Conservation (phyloP, 345 rosid species). For the Eucalyptus erythrocorys region DNA sequence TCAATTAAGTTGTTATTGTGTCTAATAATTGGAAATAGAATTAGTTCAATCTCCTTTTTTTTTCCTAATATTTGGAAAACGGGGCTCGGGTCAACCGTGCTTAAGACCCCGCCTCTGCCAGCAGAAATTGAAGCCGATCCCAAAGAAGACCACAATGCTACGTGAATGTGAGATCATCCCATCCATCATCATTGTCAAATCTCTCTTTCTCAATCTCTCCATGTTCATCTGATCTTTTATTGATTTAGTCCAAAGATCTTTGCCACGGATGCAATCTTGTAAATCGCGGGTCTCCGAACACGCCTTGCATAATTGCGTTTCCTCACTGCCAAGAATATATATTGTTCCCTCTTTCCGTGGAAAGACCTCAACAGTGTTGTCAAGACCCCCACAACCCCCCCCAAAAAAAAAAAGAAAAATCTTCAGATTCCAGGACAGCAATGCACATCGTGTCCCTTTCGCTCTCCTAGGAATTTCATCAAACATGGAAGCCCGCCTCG, state of each 20-base stretch:
- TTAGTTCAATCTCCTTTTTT: neutral
- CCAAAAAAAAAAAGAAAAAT: neutral
- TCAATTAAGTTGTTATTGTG: neutral
- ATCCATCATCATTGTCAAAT: neutral
- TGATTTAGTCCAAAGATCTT: neutral
- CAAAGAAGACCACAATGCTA: no score
- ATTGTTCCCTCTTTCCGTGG: neutral
- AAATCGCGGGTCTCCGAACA: neutral
- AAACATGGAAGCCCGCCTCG: neutral
- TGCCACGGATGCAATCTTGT: neutral
- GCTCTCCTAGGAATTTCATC: neutral
- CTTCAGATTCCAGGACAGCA: neutral
- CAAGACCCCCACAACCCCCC: neutral
- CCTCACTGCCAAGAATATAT: slow-evolving; percentile 2
- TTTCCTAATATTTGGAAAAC: neutral
- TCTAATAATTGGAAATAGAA: neutral
- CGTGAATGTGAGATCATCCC: neutral
- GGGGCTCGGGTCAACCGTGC: neutral
- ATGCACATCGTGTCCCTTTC: neutral
- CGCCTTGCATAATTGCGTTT: neutral
- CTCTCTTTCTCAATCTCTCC: neutral
- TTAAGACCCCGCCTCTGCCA: neutral
- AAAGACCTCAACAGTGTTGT: neutral
- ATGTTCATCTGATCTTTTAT: neutral
- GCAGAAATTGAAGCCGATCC: no score